Evolutionary conservation across 768 basidiomycete species (phyloP), one percentile per base, ranked within the genome.

Genomic region (Suillus subaureus): DNA sequence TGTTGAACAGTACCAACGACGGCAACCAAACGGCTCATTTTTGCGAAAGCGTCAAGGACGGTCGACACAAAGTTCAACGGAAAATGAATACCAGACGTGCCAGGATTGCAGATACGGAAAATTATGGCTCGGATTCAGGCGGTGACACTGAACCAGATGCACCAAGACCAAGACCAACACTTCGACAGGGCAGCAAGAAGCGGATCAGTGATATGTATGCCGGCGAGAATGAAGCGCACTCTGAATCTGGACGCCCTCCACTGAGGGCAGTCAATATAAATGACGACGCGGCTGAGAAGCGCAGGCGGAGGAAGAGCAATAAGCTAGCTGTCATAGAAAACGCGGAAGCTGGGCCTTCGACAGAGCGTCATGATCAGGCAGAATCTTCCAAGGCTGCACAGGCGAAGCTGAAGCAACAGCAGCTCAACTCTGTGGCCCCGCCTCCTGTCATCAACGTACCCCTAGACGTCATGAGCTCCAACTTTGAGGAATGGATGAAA

Each of bases 401-500:
- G 2, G 79, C 81, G 18, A 87, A 84, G 70, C 85, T 86, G 77
- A 90, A 88, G 60, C 82, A 82, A 69, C 80, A 87, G 61, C 85
- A 88, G 56, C 81, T 91, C 45, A 85, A 83, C 66, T 84, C 88
- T 31, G 85, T 90, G 3, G 84, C 84, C 43, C 80, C 82, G 43
- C 82, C 87, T 9, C 87, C 87, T 3, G 74, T 74, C 40, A 85
- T 88, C 33, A 84, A 89, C 51, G 85, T 90, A 23, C 84, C 90
- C 0, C 78, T 90, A 69, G 93, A 96, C 69, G 85, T 95, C n/a
- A 93, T 93, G 87, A 93, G 84, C 78, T 91, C 89, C 45, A 97
- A 96, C 71, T 97, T 91, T 73, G 97, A 99, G 76, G 96, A 99
- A 78, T 99, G 97, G 97, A 99, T 99, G 97, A 99, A 99, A 83